Evolutionary conservation across 495 filamentous ascomycete species (phyloP).

Genomic region (Chaetomidium leptoderma): DNA sequence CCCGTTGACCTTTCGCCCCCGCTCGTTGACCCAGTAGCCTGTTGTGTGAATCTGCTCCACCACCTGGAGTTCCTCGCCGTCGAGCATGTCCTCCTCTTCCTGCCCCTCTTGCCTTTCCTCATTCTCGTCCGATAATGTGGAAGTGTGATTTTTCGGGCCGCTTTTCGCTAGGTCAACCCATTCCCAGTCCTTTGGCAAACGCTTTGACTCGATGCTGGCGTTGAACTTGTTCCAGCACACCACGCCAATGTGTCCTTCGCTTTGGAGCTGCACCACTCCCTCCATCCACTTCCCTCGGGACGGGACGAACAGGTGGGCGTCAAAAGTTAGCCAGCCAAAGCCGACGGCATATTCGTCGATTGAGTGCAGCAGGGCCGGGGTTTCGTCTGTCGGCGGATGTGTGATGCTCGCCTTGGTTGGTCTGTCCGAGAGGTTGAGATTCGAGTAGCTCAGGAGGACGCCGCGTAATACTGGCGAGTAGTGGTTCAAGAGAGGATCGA

Average conservation of each 20-base stretch:
- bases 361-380: slow-evolving; percentile 35
- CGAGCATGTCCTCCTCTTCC: slow-evolving; percentile 26
- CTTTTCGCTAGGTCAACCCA: slow-evolving; percentile 41
- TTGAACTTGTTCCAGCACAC: slow-evolving; percentile 50
- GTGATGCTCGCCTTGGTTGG: slow-evolving; percentile 34
- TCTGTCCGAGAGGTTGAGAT: slow-evolving; percentile 42
- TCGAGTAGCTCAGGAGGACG: slow-evolving; percentile 44
- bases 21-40: slow-evolving; percentile 45
- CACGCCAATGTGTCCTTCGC: slow-evolving; percentile 46
- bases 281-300: slow-evolving; percentile 47
- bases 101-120: slow-evolving; percentile 18
- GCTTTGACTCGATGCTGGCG: slow-evolving; percentile 45
- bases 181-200: slow-evolving; percentile 43
- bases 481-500: slow-evolving; percentile 44
- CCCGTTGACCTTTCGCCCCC: slow-evolving; percentile 34
- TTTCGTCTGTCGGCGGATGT: slow-evolving; percentile 37
- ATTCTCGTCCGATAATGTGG: slow-evolving; percentile 12
- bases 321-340: slow-evolving; percentile 46
- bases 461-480: slow-evolving; percentile 45
- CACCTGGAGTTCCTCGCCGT: slow-evolving; percentile 32
- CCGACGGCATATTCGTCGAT: slow-evolving; percentile 45
- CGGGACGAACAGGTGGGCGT: slow-evolving; percentile 44
- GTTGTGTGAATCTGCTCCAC: slow-evolving; percentile 46
- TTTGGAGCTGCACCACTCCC: slow-evolving; percentile 46
- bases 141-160: slow-evolving; percentile 3